phyloP scores from a whole-genome alignment of 2,329 filamentous ascomycete species.

The Xenosphaeropsis pyriputrescens region DNA sequence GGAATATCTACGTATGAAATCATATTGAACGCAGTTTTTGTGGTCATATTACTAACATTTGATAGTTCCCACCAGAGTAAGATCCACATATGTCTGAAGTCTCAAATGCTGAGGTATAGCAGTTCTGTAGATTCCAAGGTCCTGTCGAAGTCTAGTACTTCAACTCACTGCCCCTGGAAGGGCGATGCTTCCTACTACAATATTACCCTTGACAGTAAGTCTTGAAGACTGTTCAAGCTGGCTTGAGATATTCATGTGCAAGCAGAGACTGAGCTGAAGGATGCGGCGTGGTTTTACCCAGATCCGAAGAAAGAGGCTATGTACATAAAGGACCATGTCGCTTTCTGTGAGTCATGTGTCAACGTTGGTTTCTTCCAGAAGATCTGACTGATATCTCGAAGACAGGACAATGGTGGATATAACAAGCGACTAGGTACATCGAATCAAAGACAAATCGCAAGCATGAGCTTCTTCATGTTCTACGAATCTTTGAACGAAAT shows the following conservation, averaged over 20 bases:
- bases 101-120: not conserved
- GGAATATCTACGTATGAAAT: slow-evolving; percentile 27
- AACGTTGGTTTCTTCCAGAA: not conserved
- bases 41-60: slow-evolving; percentile 6
- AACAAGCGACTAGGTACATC: not conserved
- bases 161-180: slow-evolving; percentile 29
- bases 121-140: slow-evolving; percentile 22
- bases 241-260: slow-evolving; percentile 5
- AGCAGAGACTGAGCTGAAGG: slow-evolving; percentile 22
- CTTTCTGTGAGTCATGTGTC: slow-evolving; percentile 24
- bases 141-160: slow-evolving; percentile 23
- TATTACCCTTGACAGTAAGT: slow-evolving; percentile 23
- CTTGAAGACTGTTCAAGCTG: not conserved
- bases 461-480: too few species aligned
- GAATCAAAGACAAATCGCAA: too few species aligned
- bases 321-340: slow-evolving; percentile 28
- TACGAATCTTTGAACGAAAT: too few species aligned
- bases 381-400: not conserved
- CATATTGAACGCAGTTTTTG: not conserved
- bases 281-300: slow-evolving; percentile 31
- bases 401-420: not conserved
- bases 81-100: slow-evolving; percentile 2
- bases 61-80: slow-evolving; percentile 21
- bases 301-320: slow-evolving; percentile 22
- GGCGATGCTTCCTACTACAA: slow-evolving; percentile 31